Conservation (phyloP, 2,329 filamentous ascomycete species). For the Leptosphaerulina australis region DNA sequence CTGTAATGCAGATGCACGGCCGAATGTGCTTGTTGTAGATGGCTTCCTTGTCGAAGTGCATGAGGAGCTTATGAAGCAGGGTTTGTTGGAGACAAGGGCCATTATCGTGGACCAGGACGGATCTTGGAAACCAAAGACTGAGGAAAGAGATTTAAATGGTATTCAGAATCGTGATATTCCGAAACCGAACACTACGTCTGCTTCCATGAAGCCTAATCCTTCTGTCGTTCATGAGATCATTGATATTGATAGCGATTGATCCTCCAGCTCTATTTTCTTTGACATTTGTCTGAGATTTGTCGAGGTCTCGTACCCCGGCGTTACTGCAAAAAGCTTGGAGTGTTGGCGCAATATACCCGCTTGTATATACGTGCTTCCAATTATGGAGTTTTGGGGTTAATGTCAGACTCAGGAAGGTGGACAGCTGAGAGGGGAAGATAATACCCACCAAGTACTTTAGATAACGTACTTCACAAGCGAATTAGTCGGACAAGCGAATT, state of each 20-base stretch:
- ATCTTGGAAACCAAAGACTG: constrained; percentile 63
- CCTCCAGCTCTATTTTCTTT: neutral
- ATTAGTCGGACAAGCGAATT: too few relatives aligned
- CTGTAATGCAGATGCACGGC: constrained; percentile 78
- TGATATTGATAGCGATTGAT: constrained; percentile 12
- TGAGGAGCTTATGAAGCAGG: constrained; percentile 56
- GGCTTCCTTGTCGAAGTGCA: constrained; percentile 72
- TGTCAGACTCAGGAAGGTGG: too few relatives aligned
- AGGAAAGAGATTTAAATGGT: constrained; percentile 19
- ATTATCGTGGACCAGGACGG: constrained; percentile 70
- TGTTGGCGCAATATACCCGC: constrained; percentile 1
- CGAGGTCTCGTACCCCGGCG: neutral
- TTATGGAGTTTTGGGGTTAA: neutral
- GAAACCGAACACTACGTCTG: neutral
- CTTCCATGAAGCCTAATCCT: neutral
- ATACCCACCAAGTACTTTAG: too few relatives aligned
- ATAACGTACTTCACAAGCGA: too few relatives aligned
- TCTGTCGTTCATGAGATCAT: constrained; percentile 3
- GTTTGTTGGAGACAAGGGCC: constrained; percentile 60
- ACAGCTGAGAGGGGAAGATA: too few relatives aligned
- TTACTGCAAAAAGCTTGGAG: neutral
- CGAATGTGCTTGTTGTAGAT: constrained; percentile 72
- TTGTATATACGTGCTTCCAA: neutral
- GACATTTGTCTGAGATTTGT: neutral
- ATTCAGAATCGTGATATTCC: constrained; percentile 21